Evolutionary conservation across 1,139 yeast genomes (phyloP).

Genomic region (Magnusiomyces paraingens): DNA sequence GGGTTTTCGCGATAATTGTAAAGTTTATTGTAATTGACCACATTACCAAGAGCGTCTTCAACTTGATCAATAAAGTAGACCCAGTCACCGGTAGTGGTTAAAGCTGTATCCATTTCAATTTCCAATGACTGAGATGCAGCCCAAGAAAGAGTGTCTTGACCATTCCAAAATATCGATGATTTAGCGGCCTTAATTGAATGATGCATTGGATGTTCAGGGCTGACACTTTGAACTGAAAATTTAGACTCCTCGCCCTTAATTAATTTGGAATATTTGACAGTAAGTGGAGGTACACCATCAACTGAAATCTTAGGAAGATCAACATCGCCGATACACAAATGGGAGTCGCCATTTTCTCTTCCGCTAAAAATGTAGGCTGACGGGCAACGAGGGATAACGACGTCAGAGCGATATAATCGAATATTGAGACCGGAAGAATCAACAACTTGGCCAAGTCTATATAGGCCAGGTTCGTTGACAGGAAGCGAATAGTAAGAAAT

Average conservation of each 20-base stretch:
- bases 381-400: conserved; percentile 75
- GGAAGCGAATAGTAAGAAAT: conserved; percentile 52
- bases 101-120: conserved; percentile 44
- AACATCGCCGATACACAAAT: conserved; percentile 58
- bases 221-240: conserved; percentile 42
- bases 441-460: conserved; percentile 56
- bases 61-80: conserved; percentile 61
- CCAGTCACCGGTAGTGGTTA: conserved; percentile 51
- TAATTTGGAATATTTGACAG: conserved; percentile 52
- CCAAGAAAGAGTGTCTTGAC: conserved; percentile 45
- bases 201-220: conserved; percentile 42
- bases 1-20: conserved; percentile 30
- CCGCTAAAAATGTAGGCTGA: conserved; percentile 43
- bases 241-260: conserved; percentile 42
- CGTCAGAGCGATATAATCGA: conserved; percentile 56
- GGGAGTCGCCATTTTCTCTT: conserved; percentile 28
- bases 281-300: conserved; percentile 71
- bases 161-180: conserved; percentile 26
- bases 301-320: conserved; percentile 52
- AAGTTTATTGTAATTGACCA: conserved; percentile 44
- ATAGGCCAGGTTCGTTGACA: conserved; percentile 62
- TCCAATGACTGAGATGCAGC: conserved; percentile 44
- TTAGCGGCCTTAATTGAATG: conserved; percentile 19
- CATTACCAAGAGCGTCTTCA: conserved; percentile 70
- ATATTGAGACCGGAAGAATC: conserved; percentile 58